Conservation (phyloP, 2,329 filamentous ascomycete genomes). For the Parastagonospora nodorum region DNA sequence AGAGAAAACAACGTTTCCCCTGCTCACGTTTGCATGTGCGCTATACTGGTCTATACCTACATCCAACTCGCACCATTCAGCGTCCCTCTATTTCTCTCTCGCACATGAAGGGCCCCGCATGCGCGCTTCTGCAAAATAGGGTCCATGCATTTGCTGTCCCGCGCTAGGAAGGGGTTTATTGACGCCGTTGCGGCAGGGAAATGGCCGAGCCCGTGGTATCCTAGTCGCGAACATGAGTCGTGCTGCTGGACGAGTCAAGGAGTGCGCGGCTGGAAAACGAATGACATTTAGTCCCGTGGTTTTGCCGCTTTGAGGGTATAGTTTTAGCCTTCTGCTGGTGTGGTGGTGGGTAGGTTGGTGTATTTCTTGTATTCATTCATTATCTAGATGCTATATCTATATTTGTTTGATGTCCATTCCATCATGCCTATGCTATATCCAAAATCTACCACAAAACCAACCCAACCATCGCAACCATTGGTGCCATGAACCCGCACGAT, state of each 20-base stretch:
- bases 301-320: neutral
- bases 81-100: no score
- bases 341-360: neutral
- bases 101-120: no score
- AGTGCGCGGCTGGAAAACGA: neutral
- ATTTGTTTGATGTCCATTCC: neutral
- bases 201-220: neutral
- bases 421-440: neutral
- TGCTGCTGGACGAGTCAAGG: no score
- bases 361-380: neutral
- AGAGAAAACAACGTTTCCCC: neutral
- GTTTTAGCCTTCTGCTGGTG: neutral
- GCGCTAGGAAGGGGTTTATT: no score
- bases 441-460: neutral
- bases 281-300: neutral
- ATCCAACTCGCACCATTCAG: no score
- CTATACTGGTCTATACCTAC: neutral
- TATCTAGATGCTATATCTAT: neutral
- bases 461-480: constrained; percentile 6
- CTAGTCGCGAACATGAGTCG: no score
- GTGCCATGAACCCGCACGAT: neutral
- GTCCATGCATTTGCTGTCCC: no score
- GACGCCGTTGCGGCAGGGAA: no score
- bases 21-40: neutral
- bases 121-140: no score